These are phyloP conservation scores for Globisporangium nunn DNA, from an alignment of 352 stramenopile species.

Conservation along the genomic window DNA sequence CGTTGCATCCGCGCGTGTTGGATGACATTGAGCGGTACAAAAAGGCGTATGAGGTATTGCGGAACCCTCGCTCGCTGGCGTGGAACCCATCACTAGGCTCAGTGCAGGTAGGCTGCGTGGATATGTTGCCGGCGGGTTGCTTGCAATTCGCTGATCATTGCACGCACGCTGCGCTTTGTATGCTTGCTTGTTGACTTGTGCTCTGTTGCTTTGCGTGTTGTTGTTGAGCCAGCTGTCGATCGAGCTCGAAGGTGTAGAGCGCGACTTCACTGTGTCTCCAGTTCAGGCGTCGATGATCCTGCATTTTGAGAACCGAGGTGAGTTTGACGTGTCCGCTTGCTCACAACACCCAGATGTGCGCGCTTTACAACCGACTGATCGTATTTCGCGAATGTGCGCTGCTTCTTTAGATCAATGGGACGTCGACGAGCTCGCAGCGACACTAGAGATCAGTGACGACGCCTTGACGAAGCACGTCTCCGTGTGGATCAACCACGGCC, in stretches of 20 bases:
- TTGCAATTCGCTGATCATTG: too few relatives aligned
- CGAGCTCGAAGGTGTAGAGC: slow-evolving; percentile 81
- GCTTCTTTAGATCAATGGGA: slow-evolving; percentile 36
- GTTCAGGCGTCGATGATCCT: slow-evolving; percentile 93
- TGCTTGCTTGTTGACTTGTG: too few relatives aligned
- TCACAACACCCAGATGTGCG: too few relatives aligned
- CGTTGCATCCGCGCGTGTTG: slow-evolving; percentile 81
- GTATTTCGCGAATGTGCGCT: not conserved
- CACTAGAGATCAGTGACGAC: slow-evolving; percentile 59
- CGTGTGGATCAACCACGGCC: slow-evolving; percentile 67
- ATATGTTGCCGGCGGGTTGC: not conserved
- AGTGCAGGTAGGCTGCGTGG: slow-evolving; percentile 49
- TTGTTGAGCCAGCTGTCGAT: slow-evolving; percentile 46
- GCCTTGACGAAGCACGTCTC: slow-evolving; percentile 47
- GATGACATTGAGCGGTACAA: slow-evolving; percentile 84
- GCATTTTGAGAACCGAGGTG: slow-evolving; percentile 92
- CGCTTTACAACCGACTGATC: too few relatives aligned
- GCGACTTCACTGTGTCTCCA: slow-evolving; percentile 87
- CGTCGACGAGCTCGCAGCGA: slow-evolving; percentile 46
- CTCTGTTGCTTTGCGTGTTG: too few relatives aligned
- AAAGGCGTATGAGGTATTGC: slow-evolving; percentile 89
- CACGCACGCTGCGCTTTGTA: too few relatives aligned
- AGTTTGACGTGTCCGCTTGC: not conserved
- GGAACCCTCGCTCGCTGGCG: slow-evolving; percentile 90
- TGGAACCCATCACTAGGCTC: slow-evolving; percentile 93